phyloP scores from a whole-genome alignment of 179 eudicot species.

The Beta corolliflora region DNA sequence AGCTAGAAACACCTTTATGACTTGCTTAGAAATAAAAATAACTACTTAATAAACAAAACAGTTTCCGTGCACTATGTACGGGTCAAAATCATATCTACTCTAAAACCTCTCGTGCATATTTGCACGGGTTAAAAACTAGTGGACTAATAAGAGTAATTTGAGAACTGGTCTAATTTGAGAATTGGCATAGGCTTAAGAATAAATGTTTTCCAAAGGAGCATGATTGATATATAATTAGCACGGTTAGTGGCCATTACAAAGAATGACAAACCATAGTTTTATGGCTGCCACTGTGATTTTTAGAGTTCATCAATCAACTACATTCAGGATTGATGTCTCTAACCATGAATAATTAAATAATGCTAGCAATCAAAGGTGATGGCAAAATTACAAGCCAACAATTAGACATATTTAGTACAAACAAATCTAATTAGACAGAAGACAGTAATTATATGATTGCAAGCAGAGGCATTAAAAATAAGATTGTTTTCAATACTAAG shows the following conservation, averaged over 20 bases:
- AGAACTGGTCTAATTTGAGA: too few relatives aligned
- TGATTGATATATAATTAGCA: neutral
- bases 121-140: too few relatives aligned
- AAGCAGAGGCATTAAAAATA: constrained; percentile 16
- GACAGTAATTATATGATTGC: neutral
- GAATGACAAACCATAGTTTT: neutral
- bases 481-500: neutral
- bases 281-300: constrained; percentile 5
- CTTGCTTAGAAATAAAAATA: too few relatives aligned
- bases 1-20: too few relatives aligned
- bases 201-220: too few relatives aligned
- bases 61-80: too few relatives aligned
- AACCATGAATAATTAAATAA: neutral
- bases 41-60: too few relatives aligned
- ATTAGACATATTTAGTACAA: neutral
- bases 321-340: constrained; percentile 6
- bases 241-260: neutral
- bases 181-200: too few relatives aligned
- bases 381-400: neutral
- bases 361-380: neutral
- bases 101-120: too few relatives aligned
- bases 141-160: too few relatives aligned
- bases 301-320: constrained; percentile 13
- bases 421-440: neutral
- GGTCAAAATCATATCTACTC: too few relatives aligned